Evolutionary conservation across 169 alveolate genomes (phyloP).

Genomic region (Cryptosporidium viatorum): DNA sequence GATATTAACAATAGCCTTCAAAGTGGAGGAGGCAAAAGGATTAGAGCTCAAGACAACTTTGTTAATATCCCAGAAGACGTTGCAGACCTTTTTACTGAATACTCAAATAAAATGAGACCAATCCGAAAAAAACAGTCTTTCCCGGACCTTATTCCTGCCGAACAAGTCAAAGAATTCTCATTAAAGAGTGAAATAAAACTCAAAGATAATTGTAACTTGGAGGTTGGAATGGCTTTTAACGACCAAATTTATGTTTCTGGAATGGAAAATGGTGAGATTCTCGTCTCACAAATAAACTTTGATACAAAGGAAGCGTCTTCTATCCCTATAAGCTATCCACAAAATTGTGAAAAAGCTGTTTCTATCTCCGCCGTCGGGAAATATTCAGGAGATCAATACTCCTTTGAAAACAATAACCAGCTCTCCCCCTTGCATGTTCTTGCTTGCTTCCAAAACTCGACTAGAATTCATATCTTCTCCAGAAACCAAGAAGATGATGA

Average conservation of each 20-base stretch:
- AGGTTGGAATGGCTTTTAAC: slow-evolving; percentile 75
- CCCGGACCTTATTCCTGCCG: slow-evolving; percentile 67
- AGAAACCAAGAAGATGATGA: not conserved
- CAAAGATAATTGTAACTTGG: slow-evolving; percentile 2
- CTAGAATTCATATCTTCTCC: slow-evolving; percentile 13
- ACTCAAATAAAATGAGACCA: slow-evolving; percentile 77
- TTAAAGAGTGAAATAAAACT: not conserved
- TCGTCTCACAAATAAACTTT: not conserved
- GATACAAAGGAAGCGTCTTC: not conserved
- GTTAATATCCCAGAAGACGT: slow-evolving; percentile 76
- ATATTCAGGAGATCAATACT: not conserved
- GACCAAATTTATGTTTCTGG: slow-evolving; percentile 48
- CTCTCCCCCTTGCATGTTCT: not conserved
- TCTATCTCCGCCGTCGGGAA: slow-evolving; percentile 1
- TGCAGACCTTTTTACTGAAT: slow-evolving; percentile 54
- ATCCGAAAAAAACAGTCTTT: slow-evolving; percentile 76
- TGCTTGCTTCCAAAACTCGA: slow-evolving; percentile 18
- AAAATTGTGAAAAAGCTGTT: not conserved
- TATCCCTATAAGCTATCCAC: not conserved
- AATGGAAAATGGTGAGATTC: slow-evolving; percentile 27
- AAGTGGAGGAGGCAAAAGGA: slow-evolving; percentile 58
- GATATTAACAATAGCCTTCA: not conserved
- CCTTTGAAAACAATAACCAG: not conserved
- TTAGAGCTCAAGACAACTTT: slow-evolving; percentile 39
- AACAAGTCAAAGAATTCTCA: slow-evolving; percentile 36